Evolutionary conservation across 371 early-diverging fungal species (phyloP).

Genomic region (Rhizopus sp.): DNA sequence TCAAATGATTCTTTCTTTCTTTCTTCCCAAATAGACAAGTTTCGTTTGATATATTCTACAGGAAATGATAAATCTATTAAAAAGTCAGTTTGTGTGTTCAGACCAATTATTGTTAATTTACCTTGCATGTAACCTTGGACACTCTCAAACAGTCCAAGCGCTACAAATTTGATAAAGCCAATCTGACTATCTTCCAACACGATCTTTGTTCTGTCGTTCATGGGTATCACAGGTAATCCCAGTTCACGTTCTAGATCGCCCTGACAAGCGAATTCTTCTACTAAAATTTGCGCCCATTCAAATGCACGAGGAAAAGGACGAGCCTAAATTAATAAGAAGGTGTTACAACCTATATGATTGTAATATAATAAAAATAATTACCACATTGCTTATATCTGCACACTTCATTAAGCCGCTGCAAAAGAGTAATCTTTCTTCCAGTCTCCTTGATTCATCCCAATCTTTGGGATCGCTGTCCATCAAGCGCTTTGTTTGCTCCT

Average conservation of each 20-base stretch:
- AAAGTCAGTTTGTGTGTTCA: neutral
- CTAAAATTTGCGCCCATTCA: conserved; percentile 58
- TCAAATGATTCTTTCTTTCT: conserved; percentile 33
- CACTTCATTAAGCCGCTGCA: conserved; percentile 80
- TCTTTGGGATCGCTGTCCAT: conserved; percentile 17
- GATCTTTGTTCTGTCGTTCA: conserved; percentile 56
- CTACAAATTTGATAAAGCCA: conserved; percentile 69
- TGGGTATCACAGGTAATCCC: conserved; percentile 55
- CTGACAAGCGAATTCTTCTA: conserved; percentile 66
- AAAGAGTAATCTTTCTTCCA: conserved; percentile 57
- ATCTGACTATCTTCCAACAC: conserved; percentile 67
- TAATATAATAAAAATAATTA: conserved; percentile 24
- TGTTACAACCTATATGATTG: conserved; percentile 2
- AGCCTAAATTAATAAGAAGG: conserved; percentile 24
- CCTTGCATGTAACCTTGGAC: conserved; percentile 41
- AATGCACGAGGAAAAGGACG: conserved; percentile 59
- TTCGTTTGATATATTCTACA: conserved; percentile 41
- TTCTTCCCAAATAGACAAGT: conserved; percentile 41
- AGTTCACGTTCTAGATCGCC: conserved; percentile 67
- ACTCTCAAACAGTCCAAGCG: conserved; percentile 66
- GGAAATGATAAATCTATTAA: conserved; percentile 39
- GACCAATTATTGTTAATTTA: conserved; percentile 6
- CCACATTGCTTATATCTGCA: conserved; percentile 83
- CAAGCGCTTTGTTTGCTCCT: conserved; percentile 57
- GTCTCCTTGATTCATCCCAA: conserved; percentile 21